A percentile compares a stretch with the other conserved stretches of the same genome.
phyloP scores from a whole-genome alignment of 768 basidiomycete genomes.

The Mycena vulgaris region DNA sequence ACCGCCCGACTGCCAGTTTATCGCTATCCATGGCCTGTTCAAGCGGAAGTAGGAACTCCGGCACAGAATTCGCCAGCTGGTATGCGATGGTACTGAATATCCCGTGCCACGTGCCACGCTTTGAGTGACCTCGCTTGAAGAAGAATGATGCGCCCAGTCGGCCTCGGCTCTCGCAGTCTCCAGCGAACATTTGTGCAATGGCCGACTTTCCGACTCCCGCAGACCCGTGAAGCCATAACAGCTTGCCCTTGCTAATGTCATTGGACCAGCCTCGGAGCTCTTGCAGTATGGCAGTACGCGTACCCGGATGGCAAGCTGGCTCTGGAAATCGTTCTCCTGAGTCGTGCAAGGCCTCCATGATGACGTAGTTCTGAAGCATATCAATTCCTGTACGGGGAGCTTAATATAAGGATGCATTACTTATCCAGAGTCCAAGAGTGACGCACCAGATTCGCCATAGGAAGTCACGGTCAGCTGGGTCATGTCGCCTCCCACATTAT shows the following conservation, averaged over 20 bases:
- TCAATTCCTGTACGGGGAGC: neutral
- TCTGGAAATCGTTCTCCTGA: neutral
- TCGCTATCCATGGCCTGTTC: slow-evolving; percentile 24
- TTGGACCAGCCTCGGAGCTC: neutral
- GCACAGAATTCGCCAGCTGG: neutral
- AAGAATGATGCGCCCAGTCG: neutral
- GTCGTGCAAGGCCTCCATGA: neutral
- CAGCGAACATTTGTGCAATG: neutral
- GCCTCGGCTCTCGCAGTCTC: too few species aligned
- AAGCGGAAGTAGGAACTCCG: slow-evolving; percentile 15
- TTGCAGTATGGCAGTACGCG: neutral
- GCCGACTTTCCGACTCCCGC: neutral
- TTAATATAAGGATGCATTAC: neutral
- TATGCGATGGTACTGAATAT: neutral
- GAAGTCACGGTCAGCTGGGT: neutral
- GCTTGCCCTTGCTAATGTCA: neutral
- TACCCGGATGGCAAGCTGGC: slow-evolving; percentile 17
- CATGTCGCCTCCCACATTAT: neutral
- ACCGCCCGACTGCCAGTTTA: slow-evolving; percentile 26
- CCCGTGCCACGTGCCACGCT: neutral
- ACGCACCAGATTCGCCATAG: neutral
- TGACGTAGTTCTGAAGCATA: slow-evolving; percentile 44
- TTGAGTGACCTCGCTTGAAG: neutral
- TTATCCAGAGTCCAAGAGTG: neutral
- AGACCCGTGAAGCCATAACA: neutral